Evolutionary conservation across 148 eudicot genomes (phyloP).

Genomic region (Mesembryanthemum crystallinum): DNA sequence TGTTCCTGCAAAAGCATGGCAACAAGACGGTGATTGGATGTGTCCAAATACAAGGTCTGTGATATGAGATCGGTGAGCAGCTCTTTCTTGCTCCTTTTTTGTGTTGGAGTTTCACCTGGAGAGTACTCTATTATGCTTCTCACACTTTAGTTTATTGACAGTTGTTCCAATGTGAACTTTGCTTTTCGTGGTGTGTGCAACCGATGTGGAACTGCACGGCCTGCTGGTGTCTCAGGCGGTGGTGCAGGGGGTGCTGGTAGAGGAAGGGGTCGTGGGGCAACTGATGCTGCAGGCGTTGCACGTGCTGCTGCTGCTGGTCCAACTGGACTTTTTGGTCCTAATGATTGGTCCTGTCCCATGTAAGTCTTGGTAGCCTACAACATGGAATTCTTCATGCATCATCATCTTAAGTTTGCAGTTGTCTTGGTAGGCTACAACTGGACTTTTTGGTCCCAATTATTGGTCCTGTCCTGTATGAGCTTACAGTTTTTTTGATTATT

Average conservation of each 20-base stretch:
- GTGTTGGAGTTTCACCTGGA: background rate
- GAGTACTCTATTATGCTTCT: constrained; percentile 26
- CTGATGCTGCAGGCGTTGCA: constrained; percentile 49
- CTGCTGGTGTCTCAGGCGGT: constrained; percentile 70
- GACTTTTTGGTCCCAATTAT: background rate
- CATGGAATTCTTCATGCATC: constrained; percentile 3
- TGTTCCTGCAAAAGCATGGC: constrained; percentile 82
- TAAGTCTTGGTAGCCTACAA: constrained; percentile 37
- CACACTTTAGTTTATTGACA: constrained; percentile 40
- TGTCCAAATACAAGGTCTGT: constrained; percentile 99
- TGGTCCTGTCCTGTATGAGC: background rate
- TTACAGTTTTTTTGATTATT: background rate
- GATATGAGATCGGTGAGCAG: constrained; percentile 96
- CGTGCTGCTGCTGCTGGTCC: constrained; percentile 63
- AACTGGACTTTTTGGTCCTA: constrained; percentile 91
- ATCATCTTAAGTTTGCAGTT: background rate
- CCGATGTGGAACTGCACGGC: constrained; percentile 98
- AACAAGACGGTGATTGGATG: constrained; percentile 96
- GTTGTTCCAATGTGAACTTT: constrained; percentile 92
- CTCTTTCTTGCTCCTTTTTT: constrained; percentile 56
- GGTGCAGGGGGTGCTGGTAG: constrained; percentile 76
- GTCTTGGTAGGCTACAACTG: background rate
- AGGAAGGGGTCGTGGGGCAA: constrained; percentile 85
- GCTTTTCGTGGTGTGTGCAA: constrained; percentile 98
- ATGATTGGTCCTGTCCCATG: constrained; percentile 99